Percentiles rank a stretch among this genome's conserved stretches.
Evolutionary conservation across 768 basidiomycete genomes (phyloP).

Genomic region (Phanerodontia chrysosporium): DNA sequence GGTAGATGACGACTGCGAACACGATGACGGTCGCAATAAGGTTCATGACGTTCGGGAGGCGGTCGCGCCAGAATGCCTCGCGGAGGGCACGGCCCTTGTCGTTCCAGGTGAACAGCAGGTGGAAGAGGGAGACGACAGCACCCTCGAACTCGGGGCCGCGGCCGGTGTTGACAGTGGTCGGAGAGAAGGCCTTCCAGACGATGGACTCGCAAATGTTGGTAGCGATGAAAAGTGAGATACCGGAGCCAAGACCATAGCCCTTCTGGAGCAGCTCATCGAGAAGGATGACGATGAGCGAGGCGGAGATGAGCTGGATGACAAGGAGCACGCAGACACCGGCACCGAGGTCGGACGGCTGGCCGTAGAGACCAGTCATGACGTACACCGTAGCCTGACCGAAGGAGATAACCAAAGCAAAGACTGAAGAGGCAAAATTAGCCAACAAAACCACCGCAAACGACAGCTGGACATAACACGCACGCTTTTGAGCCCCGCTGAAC

Average conservation of each 20-base stretch:
- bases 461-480: too few relatives aligned
- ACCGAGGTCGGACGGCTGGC: slow-evolving; percentile 88
- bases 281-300: slow-evolving; percentile 94
- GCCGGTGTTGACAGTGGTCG: slow-evolving; percentile 96
- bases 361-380: slow-evolving; percentile 95
- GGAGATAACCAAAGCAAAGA: slow-evolving; percentile 94
- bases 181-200: slow-evolving; percentile 99
- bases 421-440: slow-evolving; percentile 48
- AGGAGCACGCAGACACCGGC: slow-evolving; percentile 96
- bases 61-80: slow-evolving; percentile 97
- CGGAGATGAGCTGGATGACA: slow-evolving; percentile 92
- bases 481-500: slow-evolving; percentile 95
- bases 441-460: too few relatives aligned
- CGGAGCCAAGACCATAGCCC: slow-evolving; percentile 97
- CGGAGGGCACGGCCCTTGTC: slow-evolving; percentile 96
- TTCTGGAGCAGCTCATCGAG: slow-evolving; percentile 99
- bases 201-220: slow-evolving; percentile 99
- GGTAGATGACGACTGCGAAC: slow-evolving; percentile 94
- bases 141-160: slow-evolving; percentile 98
- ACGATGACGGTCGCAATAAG: slow-evolving; percentile 87
- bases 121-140: slow-evolving; percentile 94
- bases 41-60: slow-evolving; percentile 98
- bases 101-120: slow-evolving; percentile 96
- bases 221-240: slow-evolving; percentile 98
- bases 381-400: slow-evolving; percentile 97